Conservation (phyloP, 2,329 filamentous ascomycete genomes). For the Epichloe amarillans region DNA sequence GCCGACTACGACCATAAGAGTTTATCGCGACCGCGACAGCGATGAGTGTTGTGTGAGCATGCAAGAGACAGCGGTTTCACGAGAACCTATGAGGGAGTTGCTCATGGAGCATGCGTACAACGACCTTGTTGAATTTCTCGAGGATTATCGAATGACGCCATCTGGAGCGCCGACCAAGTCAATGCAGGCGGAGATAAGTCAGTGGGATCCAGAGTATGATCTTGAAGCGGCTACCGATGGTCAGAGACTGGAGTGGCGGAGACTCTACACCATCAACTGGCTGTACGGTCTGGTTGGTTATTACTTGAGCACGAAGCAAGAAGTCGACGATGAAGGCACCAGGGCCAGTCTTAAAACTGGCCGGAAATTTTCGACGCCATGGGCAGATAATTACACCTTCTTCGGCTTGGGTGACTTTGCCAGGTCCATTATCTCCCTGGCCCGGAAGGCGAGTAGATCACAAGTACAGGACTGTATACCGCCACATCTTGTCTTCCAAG, state of each 20-base stretch:
- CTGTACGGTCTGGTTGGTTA: slow-evolving; percentile 37
- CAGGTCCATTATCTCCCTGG: slow-evolving; percentile 27
- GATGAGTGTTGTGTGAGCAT: not conserved
- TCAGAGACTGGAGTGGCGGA: slow-evolving; percentile 31
- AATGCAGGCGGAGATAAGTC: slow-evolving; percentile 23
- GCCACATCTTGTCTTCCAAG: slow-evolving; percentile 34
- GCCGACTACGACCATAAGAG: slow-evolving; percentile 3
- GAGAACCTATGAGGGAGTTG: slow-evolving; percentile 28
- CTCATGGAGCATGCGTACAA: slow-evolving; percentile 28
- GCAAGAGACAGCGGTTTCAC: not conserved
- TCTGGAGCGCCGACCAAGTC: slow-evolving; percentile 32
- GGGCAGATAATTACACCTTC: slow-evolving; percentile 17
- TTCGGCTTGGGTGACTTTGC: slow-evolving; percentile 35
- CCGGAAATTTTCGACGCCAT: slow-evolving; percentile 9
- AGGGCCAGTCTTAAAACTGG: not conserved
- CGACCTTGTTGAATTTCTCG: slow-evolving; percentile 30
- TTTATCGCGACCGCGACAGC: not conserved
- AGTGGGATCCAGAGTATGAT: slow-evolving; percentile 30
- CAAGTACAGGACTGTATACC: slow-evolving; percentile 26
- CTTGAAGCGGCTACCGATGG: slow-evolving; percentile 23
- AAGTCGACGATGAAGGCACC: not conserved
- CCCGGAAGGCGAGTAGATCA: slow-evolving; percentile 28
- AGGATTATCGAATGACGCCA: slow-evolving; percentile 30
- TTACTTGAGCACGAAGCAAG: slow-evolving; percentile 16
- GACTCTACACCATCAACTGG: slow-evolving; percentile 36